Base-by-base conservation (phyloP, 768 basidiomycete genomes). In the Coprinellus micaceus region DNA sequence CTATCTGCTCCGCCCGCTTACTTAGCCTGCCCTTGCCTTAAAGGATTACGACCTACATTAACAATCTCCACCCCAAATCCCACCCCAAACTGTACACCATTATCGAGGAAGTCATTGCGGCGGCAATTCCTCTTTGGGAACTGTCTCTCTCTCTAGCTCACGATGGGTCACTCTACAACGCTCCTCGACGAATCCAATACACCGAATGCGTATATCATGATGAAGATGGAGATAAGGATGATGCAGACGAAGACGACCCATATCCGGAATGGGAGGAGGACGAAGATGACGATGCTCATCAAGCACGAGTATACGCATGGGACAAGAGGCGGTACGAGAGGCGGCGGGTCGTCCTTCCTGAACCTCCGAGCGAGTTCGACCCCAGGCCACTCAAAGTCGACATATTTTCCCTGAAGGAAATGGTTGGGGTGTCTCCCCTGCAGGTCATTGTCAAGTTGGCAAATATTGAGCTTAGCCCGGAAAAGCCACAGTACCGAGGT, bases 11-110 rank as follows among this genome's bases (percentile, higher is more conserved):
- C 41, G 5, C 19, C 21, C 15, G 17, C 9, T 30, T 17, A 37
- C 36, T 37, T 9, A 37, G 13, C 5, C n/a, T 17, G 7, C n/a
- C 15, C 13, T 43, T 43, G 36, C 17, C 13, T 21, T 9, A 17
- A 45, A 65, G 65, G 43, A 66, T 69, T 25, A 57, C 60, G 22
- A 67, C 68, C 17, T 77, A 77, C 58, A 74, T 77, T 61, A 76
- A 77, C 56, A 74, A 74, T 40, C 65, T 77, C 5, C 67, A 74
- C 52, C 74, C 72, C 6, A 50, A 60, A 13, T 41, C 59, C 11
- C 61, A 63, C 47, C 24, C 21, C 39, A 47, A 60, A 29, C 63
- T 74, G 7, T 69, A 69, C 59, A n/a, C 26, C 37, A 52, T 63
- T 30, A 58, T 73, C 28, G 66, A 69, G 37, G 41, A 66, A 37